Evolutionary conservation across 2,329 filamentous ascomycete genomes (phyloP), one percentile per base, ranked within the genome.

Genomic region (Trichoderma harzianum): DNA sequence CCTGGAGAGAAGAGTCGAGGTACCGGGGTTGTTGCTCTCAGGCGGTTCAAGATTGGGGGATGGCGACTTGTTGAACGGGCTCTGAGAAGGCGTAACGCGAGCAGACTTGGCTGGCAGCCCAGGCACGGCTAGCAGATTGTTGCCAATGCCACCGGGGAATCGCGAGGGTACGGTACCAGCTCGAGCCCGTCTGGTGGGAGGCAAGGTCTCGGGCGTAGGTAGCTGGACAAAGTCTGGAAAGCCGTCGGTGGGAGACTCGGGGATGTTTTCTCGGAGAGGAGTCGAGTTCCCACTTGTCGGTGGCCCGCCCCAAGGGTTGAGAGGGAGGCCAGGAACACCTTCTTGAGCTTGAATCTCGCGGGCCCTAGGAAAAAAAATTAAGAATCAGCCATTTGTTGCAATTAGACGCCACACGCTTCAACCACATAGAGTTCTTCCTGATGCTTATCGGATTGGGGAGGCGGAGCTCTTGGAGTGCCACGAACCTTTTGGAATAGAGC

Each of bases 341-440:
- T 98, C 95, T 84, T 98, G 95, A 69, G 95, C 95, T 84, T 98
- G 95, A 74, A 98, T 98, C 83, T 99, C 96, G 81, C 96, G 90
- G 76, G 96, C 95, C 80, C 95, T 97, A 53, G 18, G 21, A 12
- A 36, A 18, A 34, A 18, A 16, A n/a, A 21, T 18, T 14, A 14
- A 7, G 30, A 10, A 36, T 69, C 26, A 69, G 66, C 66, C 12
- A 16, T n/a, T 30, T 53, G 30, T 36, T 34, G 14, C 32, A 65
- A 26, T 7, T 5, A 28, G 24, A 14, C 16, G 51, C 36, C 53
- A 36, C 30, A 26, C 14, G 16, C 62, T 32, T 62, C 30, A 61
- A 47, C 30, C 18, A 34, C 26, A 34, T 30, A 26, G 39, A 57
- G 7, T 14, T 26, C 32, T 30, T 24, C 12, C 4, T 21, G 18